Evolutionary conservation across 371 early-diverging fungal species (phyloP), one percentile per base, ranked within the genome.

Genomic region (Zychaea mexicana): DNA sequence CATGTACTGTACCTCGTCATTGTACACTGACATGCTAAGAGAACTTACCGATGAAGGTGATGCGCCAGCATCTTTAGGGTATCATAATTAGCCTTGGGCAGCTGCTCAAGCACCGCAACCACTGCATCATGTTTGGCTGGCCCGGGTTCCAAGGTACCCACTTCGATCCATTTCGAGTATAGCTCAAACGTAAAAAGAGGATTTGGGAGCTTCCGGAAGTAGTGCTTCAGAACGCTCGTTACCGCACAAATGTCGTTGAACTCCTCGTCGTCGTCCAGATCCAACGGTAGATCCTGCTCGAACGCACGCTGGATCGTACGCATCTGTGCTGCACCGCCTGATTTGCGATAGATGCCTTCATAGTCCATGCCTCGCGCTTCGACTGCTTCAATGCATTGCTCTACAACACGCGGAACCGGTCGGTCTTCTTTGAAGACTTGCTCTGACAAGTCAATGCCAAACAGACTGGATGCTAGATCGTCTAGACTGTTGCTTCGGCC

Each of bases 221-320:
- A 98, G 70, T 96, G 96, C 72, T 97, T 97, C 62, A 98, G 76
- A 19, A 98, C 87, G 61, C 96, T 95, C 3, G 98, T 96, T 17
- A 96, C 84, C 17, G 89, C 84, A 54, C 87, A 83, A 52, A 90
- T 88, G 67, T 88, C 89, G 64, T 85, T 83, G 58, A 85, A 78
- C 24, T 79, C 65, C 12, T 79, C 76, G 8, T 79, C 70, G 55
- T 86, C 82, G 52, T 73, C 76, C 19, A 92, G 60, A 61, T 88
- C 81, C 12, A 85, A 65, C 1, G 79, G 65, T 17, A 76, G 72
- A 9, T 83, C 84, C 13, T 73, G 64, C 36, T 88, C 83, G 60
- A 85, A 82, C 5, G 80, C 67, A 0, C 67, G 68, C 46, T 86
- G 89, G 39, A 94, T 84, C 15, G 78, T 69, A 47, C 87, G 72